Evolutionary conservation across 2,329 filamentous ascomycete genomes (phyloP).

Genomic region (Ophiostoma triangulosporum): DNA sequence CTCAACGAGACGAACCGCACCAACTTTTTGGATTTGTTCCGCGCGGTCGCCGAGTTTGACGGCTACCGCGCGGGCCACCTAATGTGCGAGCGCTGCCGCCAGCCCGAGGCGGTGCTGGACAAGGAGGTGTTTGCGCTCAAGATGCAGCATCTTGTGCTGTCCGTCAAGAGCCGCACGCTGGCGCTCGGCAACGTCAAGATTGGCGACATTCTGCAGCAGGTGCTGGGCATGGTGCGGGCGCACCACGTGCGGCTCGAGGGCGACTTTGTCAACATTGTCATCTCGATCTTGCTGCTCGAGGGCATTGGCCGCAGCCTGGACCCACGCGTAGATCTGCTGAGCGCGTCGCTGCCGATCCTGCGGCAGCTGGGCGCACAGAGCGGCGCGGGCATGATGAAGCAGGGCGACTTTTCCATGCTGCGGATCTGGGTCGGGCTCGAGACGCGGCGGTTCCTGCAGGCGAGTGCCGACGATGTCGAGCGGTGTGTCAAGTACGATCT

Average conservation of each 20-base stretch:
- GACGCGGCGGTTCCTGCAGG: constrained; percentile 76
- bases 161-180: constrained; percentile 81
- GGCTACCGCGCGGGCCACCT: constrained; percentile 88
- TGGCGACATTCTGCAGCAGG: constrained; percentile 83
- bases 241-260: constrained; percentile 94
- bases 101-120: constrained; percentile 80
- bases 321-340: constrained; percentile 74
- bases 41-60: constrained; percentile 89
- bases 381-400: constrained; percentile 53
- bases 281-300: constrained; percentile 85
- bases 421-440: constrained; percentile 87
- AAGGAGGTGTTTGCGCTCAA: constrained; percentile 83
- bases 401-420: constrained; percentile 71
- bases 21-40: constrained; percentile 94
- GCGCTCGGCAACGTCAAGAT: constrained; percentile 92
- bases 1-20: constrained; percentile 72
- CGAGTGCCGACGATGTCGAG: constrained; percentile 80
- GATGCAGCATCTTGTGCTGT: constrained; percentile 91
- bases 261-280: constrained; percentile 96
- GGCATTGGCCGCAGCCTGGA: constrained; percentile 83
- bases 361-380: constrained; percentile 73
- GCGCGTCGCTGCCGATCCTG: constrained; percentile 77
- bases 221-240: constrained; percentile 76
- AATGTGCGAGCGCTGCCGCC: constrained; percentile 91
- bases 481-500: constrained; percentile 83